Evolutionary conservation across 805 yeast species (phyloP).

Genomic region (Zygoascus flipseniorum): DNA sequence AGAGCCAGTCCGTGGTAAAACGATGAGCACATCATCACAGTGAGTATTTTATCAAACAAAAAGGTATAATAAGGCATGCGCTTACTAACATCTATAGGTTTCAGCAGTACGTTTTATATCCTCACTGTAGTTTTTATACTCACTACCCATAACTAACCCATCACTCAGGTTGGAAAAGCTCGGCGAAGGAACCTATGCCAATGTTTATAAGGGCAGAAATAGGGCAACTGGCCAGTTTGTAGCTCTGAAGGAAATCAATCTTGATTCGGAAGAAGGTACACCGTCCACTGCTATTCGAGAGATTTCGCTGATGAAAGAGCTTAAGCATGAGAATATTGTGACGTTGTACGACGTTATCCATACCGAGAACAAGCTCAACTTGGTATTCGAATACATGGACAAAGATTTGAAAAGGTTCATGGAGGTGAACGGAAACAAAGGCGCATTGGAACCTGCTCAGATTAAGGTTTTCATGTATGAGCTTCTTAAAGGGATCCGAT

Average conservation of each 20-base stretch:
- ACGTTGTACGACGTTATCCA: conserved; percentile 92
- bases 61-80: not conserved
- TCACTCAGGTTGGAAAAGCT: conserved; percentile 56
- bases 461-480: conserved; percentile 94
- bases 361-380: conserved; percentile 88
- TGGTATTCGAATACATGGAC: conserved; percentile 91
- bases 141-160: conserved; percentile 3
- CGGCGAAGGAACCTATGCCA: conserved; percentile 96
- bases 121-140: too few species aligned
- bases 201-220: conserved; percentile 93
- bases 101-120: conserved; percentile 16
- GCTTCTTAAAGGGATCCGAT: conserved; percentile 77
- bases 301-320: conserved; percentile 89
- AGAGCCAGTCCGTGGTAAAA: not conserved
- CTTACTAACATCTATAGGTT: conserved; percentile 9
- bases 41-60: conserved; percentile 8
- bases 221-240: conserved; percentile 81
- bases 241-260: conserved; percentile 87
- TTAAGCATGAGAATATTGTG: conserved; percentile 87
- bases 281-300: conserved; percentile 98
- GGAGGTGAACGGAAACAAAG: conserved; percentile 74
- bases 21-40: conserved; percentile 30
- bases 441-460: conserved; percentile 63
- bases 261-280: conserved; percentile 96
- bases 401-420: conserved; percentile 88